These are phyloP conservation scores for barley (Hordeum vulgare) DNA, from an alignment of 176 grass and related monocot species.

Conservation along the genomic window MorexV3_pseudomolecules_assembly NC_058518.1:500023377-500023876, in stretches of 20 bases:
- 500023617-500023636: conserved; percentile 4
- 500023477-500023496: conserved; percentile 83
- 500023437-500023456: background rate
- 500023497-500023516: conserved; percentile 54
- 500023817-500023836: background rate
- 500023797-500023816: background rate
- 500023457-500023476: background rate
- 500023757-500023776: conserved; percentile 50
- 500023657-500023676: background rate
- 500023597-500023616: conserved; percentile 21
- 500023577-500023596: conserved; percentile 65
- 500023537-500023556: conserved; percentile 50
- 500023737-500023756: conserved; percentile 53
- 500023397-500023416: background rate
- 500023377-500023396: background rate
- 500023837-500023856: background rate
- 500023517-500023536: conserved; percentile 34
- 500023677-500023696: conserved; percentile 60
- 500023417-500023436: background rate
- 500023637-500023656: background rate
- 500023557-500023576: conserved; percentile 45
- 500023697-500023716: conserved; percentile 44
- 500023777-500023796: conserved; percentile 65
- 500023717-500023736: conserved; percentile 49
- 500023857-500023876: background rate